Base-by-base conservation (phyloP, 176 grass and related monocot species). In the Avena insularis region DNA sequence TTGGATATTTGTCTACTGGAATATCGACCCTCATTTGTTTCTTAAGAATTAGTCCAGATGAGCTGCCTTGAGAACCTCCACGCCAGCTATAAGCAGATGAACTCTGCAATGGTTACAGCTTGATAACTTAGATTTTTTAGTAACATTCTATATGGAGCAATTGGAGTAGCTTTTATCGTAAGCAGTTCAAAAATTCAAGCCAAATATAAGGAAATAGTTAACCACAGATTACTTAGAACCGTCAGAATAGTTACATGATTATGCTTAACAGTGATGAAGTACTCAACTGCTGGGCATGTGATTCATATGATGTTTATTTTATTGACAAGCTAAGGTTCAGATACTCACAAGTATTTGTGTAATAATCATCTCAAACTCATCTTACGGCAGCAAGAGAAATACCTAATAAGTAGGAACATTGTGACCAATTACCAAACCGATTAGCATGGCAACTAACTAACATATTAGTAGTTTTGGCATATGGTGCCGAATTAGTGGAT, bases 11-110 rank as follows among this genome's bases (percentile, higher is more conserved):
- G 46, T 93, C 96, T 61, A 94, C 86, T 40, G 96, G 96, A 71
- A 98, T 96, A 70, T 96, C 96, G 71, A 98, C 92, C 89, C 87
- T 98, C 57, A 98, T 94, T 53, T 92, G 92, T 94, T 98, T 98
- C 88, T 96, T 98, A 35, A 96, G 90, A 90, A 98, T 87, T 47
- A 96, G 76, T 88, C 93, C 93, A 84, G 96, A 92, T 1, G 93
- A 94, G 83, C 92, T 92, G 75, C 96, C 85, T 90, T 98, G 88
- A 57, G 93, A 95, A 35, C 93, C 96, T 79, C 96, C 93, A 60
- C 94, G 84, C 96, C 93, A 98, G n/a, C 87, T 91, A 92, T 94
- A 91, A 90, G 88, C 88, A 89, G 92, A 90, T 88, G 96, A 94
- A 85, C 92, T 86, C 92, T 98, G 93, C 87, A 91, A 86, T 64